Evolutionary conservation across 495 filamentous ascomycete species (phyloP).

Genomic region (Sphaerosporella brunnea): DNA sequence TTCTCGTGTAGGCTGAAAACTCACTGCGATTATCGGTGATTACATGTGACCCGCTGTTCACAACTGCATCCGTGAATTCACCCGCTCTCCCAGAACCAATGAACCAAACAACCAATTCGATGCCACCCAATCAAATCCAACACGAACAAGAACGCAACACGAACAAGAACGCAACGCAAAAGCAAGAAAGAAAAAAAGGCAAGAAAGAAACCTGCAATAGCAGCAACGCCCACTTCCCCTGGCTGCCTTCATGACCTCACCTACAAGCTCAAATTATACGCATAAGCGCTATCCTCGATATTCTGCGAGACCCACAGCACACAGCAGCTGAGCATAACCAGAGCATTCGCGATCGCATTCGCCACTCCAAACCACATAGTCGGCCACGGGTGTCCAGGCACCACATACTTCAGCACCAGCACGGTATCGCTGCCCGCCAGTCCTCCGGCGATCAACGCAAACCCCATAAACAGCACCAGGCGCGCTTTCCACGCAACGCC

Average conservation of each 20-base stretch:
- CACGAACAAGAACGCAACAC: no score
- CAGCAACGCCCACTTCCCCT: not conserved
- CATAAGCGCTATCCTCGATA: constrained; percentile 52
- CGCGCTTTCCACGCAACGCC: constrained; percentile 93
- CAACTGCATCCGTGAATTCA: no score
- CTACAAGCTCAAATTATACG: constrained; percentile 4
- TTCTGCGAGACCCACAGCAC: constrained; percentile 96
- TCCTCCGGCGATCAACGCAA: constrained; percentile 84
- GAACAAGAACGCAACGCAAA: no score
- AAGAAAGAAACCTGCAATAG: not conserved
- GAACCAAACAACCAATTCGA: no score
- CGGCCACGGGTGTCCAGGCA: constrained; percentile 57
- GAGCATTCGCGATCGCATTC: constrained; percentile 71
- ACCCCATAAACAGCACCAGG: constrained; percentile 87
- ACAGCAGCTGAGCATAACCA: constrained; percentile 70
- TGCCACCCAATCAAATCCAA: no score
- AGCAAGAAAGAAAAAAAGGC: no score
- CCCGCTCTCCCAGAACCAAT: no score
- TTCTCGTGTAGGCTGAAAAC: no score
- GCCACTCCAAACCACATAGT: constrained; percentile 86
- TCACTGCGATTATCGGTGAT: no score
- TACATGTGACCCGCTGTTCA: no score
- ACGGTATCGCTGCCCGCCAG: constrained; percentile 71
- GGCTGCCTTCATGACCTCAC: not conserved
- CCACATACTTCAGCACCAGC: constrained; percentile 79